phyloP scores from a whole-genome alignment of 768 basidiomycete species.

The Leccinellum rugosiceps region DNA sequence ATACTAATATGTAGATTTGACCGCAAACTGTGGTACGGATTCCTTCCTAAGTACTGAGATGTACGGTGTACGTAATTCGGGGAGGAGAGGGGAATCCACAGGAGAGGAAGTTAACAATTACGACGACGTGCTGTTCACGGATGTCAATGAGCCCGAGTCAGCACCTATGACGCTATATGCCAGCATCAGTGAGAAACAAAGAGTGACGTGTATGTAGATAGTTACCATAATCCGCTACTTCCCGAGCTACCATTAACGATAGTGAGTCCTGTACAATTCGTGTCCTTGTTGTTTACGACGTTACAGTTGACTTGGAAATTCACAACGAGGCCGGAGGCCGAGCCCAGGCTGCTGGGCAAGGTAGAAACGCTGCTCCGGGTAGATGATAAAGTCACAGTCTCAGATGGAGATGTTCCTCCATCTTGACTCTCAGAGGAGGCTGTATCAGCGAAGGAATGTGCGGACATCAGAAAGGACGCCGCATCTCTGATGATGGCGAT shows the following conservation, averaged over 20 bases:
- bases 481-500: neutral
- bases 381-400: neutral
- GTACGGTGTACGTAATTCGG: too few species aligned
- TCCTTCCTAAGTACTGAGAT: neutral
- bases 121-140: neutral
- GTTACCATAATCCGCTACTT: conserved; percentile 1
- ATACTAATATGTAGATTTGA: neutral
- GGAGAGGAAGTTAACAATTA: neutral
- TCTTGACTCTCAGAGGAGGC: neutral
- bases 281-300: neutral
- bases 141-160: neutral
- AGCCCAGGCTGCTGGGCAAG: conserved; percentile 1
- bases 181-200: neutral
- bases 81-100: neutral
- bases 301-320: neutral
- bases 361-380: neutral
- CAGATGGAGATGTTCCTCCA: neutral
- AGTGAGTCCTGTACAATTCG: neutral
- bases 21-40: neutral
- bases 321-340: neutral
- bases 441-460: neutral
- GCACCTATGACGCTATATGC: neutral
- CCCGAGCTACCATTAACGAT: neutral
- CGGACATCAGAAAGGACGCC: neutral
- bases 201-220: neutral